A percentile compares a stretch with the other conserved stretches of the same genome.
Conservation (phyloP, 805 yeast genomes). For the Hanseniaspora taiwanica region DNA sequence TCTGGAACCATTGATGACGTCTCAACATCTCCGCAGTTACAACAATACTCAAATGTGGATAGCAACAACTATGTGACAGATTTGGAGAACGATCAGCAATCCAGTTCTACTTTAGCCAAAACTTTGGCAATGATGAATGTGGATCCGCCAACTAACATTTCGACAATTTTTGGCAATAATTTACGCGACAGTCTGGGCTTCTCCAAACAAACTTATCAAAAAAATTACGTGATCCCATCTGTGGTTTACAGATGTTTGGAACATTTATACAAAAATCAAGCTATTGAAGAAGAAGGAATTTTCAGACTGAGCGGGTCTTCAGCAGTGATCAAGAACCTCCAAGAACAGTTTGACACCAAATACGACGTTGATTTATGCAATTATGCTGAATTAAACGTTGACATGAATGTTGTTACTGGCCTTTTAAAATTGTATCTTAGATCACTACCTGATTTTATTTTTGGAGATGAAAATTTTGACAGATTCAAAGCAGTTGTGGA, state of each 20-base stretch:
- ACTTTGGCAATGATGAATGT: constrained; percentile 22
- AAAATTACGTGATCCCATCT: constrained; percentile 42
- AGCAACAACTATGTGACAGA: too few species aligned
- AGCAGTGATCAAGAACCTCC: constrained; percentile 53
- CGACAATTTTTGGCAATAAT: constrained; percentile 53
- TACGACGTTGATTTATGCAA: constrained; percentile 56
- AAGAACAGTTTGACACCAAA: constrained; percentile 51
- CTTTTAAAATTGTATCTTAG: constrained; percentile 71
- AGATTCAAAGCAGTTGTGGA: constrained; percentile 28
- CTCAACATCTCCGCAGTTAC: too few species aligned
- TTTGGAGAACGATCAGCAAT: background rate
- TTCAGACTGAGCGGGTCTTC: constrained; percentile 87
- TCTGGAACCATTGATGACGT: background rate
- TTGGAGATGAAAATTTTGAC: constrained; percentile 38
- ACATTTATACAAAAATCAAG: constrained; percentile 50
- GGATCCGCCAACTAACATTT: constrained; percentile 10
- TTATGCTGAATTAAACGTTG: constrained; percentile 30
- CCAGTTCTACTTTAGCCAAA: constrained; percentile 16
- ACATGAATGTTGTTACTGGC: constrained; percentile 81
- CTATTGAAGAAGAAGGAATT: constrained; percentile 79
- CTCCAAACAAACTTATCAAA: constrained; percentile 31
- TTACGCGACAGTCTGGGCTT: constrained; percentile 37
- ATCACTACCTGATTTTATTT: constrained; percentile 56
- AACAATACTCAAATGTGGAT: too few species aligned
- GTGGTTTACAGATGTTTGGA: constrained; percentile 65